Conservation (phyloP, 768 basidiomycete species). For the Lentinula edodes region DNA sequence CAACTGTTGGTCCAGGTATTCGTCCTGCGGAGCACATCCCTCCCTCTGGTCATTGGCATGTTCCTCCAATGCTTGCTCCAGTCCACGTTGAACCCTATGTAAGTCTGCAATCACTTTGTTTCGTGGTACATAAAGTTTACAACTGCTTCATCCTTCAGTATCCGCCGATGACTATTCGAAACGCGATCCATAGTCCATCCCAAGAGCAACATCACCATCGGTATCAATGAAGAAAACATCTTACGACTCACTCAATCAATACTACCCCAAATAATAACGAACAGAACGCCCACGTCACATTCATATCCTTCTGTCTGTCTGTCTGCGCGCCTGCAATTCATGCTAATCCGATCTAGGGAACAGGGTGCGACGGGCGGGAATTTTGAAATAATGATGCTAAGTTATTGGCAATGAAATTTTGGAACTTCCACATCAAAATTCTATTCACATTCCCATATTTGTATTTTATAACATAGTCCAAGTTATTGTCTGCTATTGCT, state of each 20-base stretch:
- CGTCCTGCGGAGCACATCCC: conserved; percentile 46
- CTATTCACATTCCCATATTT: neutral
- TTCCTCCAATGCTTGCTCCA: conserved; percentile 35
- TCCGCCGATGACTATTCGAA: conserved; percentile 28
- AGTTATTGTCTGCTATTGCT: neutral
- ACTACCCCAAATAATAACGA: neutral
- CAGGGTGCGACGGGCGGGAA: neutral
- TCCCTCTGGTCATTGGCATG: conserved; percentile 44
- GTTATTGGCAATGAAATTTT: neutral
- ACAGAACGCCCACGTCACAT: neutral
- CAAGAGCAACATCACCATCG: conserved; percentile 19
- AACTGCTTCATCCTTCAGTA: conserved; percentile 18
- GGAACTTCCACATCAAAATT: neutral
- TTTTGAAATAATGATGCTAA: neutral
- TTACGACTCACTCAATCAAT: neutral
- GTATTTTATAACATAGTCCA: neutral
- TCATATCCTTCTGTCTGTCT: neutral
- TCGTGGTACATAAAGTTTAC: conserved; percentile 1
- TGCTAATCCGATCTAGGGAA: neutral
- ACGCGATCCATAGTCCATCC: conserved; percentile 30
- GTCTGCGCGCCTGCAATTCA: neutral
- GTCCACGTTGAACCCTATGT: conserved; percentile 64
- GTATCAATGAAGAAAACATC: neutral
- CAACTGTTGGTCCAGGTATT: conserved; percentile 34
- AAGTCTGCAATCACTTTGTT: conserved; percentile 21